Evolutionary conservation across 1,139 yeast species (phyloP), one percentile per base, ranked within the genome.

Genomic region (Groenewaldozyma auringiensis): DNA sequence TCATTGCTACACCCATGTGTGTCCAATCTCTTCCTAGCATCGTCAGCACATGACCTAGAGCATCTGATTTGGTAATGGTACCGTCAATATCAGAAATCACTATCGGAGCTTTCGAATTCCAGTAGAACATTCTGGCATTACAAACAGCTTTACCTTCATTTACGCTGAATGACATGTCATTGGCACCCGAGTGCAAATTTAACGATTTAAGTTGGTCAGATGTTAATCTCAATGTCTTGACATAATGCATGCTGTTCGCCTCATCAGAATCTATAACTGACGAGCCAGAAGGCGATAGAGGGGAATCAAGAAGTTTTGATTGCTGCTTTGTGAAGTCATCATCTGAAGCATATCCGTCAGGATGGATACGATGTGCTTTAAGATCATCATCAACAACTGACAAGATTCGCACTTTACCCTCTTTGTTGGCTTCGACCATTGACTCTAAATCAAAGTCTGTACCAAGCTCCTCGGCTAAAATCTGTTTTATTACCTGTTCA

Each of bases 61-160:
- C 98, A 68, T 94, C 99, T 0, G 96, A 87, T 63, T 88, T 88
- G 22, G 99, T 94, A 54, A 94, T 94, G 1, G 99, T 94, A 16
- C 99, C 99, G 64, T 94, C 99, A 50, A 94, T 92, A 67, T 94
- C 99, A 8, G 96, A 87, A 36, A 92, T 92, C 3, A 94, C 98
- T 44, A 92, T 84, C 1, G 97, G 97, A 0, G 83, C 81, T 48
- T 79, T 73, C 54, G 83, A 74, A 53, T 81, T 80, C 99, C 99
- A 92, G 43, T 87, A 74, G 59, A 74, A 92, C 49, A 94, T 71
- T 53, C 83, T 78, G 0, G 96, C 81, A 9, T 71, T 70, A 16
- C 92, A 78, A 40, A 81, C 73, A 0, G 97, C 87, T 52, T 79
- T 82, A 34, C 96, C 94, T 54, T 82, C 81, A 52, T 83, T 82